Evolutionary conservation across 805 yeast genomes (phyloP).

Genomic region (Danielozyma ontarioensis): DNA sequence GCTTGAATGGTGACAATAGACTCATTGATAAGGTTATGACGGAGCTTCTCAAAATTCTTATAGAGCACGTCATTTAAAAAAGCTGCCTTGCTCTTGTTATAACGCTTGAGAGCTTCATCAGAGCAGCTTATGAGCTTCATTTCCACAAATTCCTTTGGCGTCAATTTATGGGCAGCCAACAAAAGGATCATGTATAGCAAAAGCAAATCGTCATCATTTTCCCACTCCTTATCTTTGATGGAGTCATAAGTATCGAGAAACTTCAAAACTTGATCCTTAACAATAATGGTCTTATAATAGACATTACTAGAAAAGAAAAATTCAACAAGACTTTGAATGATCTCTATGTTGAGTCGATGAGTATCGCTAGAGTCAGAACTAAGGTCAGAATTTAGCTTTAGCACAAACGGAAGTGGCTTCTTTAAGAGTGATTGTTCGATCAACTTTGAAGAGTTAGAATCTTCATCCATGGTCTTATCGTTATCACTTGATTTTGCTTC

Average conservation of each 20-base stretch:
- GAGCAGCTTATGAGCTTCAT: constrained; percentile 9
- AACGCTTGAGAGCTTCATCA: constrained; percentile 14
- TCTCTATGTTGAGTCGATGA: constrained; percentile 21
- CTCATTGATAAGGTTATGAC: constrained; percentile 43
- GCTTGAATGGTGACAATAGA: constrained; percentile 45
- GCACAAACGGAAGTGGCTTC: constrained; percentile 26
- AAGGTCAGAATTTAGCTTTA: constrained; percentile 13
- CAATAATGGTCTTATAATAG: constrained; percentile 38
- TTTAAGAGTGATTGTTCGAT: constrained; percentile 21
- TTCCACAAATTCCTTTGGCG: constrained; percentile 21
- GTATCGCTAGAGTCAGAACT: constrained; percentile 12
- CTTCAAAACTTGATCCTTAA: constrained; percentile 23
- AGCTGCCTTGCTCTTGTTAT: constrained; percentile 11
- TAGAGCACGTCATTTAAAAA: constrained; percentile 22
- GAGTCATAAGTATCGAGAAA: constrained; percentile 33
- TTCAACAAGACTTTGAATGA: constrained; percentile 32
- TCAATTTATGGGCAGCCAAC: constrained; percentile 31
- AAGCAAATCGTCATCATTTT: constrained; percentile 44
- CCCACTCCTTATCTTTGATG: constrained; percentile 36
- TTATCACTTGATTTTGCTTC: constrained; percentile 1
- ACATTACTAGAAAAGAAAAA: constrained; percentile 37
- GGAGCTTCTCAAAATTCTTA: constrained; percentile 39
- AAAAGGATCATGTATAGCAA: constrained; percentile 41
- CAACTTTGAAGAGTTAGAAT: constrained; percentile 2
- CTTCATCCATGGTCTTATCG: not conserved